Evolutionary conservation across 495 filamentous ascomycete genomes (phyloP), one percentile per base, ranked within the genome.

Genomic region (Elasticomyces elasticus): DNA sequence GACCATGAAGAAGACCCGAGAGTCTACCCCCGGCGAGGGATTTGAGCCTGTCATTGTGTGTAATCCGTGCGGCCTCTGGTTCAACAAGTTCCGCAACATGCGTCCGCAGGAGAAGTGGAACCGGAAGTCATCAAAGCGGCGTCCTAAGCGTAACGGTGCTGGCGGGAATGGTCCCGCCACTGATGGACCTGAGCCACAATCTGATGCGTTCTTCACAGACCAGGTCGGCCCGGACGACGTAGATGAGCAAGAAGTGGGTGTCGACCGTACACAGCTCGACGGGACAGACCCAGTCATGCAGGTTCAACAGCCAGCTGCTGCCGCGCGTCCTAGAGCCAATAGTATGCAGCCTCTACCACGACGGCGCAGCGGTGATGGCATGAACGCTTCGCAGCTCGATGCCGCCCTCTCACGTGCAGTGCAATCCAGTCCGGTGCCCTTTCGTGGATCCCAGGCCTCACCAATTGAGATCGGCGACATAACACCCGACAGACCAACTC

Each of bases 61-160:
- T 73, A 98, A 98, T 70, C 89, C 92, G 60, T 98, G 92, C 62
- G 92, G 92, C 13, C 77, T 98, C 28, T 98, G 89, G 89, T 79
- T 96, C 54, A 79, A 82, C 38, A 95, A 94, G 60, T 86, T 83
- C 64, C 89, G 86, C 63, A 74, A 66, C 26, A 94, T 94, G 76
- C 79, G 92, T 7, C 92, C 92, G 1, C 74, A 80, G 45, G 79
- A 87, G 41, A 80, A 82, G 54, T 98, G 91, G 91, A 82, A 83
- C 55, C 85, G 85, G 50, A 75, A 54, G 38, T 22, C 65, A 26
- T 58, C 61, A 26, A 66, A 60, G 20, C 63, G 62, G 54, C 57
- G 58, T 49, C 69, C 64, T 60, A 72, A 53, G 42, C 64, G 59
- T 46, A 59, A 62, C 37, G 43, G 23, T 19, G 43, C 7, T 23